Percentiles rank a stretch among this genome's conserved stretches.
Conservation (phyloP, 1,284 basidiomycete genomes). For the Ganoderma lingzhi region DNA sequence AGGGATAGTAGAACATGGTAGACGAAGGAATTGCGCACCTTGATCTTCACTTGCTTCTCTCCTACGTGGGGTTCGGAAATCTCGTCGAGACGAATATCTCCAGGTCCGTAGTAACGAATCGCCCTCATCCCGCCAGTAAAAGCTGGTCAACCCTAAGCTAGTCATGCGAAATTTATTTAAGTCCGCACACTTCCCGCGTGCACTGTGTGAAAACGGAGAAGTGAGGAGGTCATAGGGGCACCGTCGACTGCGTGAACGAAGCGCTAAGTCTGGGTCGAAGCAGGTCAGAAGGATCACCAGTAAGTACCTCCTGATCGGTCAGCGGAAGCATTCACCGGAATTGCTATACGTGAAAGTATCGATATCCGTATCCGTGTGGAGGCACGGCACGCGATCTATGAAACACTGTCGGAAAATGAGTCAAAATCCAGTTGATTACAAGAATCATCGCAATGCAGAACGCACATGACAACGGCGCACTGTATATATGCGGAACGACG, state of each 20-base stretch:
- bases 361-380: too few species aligned
- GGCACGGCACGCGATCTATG: background rate
- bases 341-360: background rate
- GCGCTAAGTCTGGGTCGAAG: background rate
- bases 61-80: constrained; percentile 37
- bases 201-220: too few species aligned
- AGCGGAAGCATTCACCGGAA: constrained; percentile 34
- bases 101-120: constrained; percentile 43
- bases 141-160: background rate
- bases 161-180: too few species aligned
- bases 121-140: constrained; percentile 36
- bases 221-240: background rate
- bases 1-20: background rate
- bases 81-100: constrained; percentile 44
- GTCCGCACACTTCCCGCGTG: too few species aligned
- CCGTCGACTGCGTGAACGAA: background rate
- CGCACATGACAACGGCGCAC: background rate
- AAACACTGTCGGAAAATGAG: background rate
- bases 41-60: constrained; percentile 40
- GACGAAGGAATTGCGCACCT: constrained; percentile 30
- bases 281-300: background rate
- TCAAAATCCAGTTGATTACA: background rate
- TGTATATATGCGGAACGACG: background rate
- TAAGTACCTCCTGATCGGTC: background rate
- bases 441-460: background rate